A percentile compares a stretch with the other conserved stretches of the same genome.
Evolutionary conservation across 1,284 basidiomycete genomes (phyloP).

Genomic region (Leccinum huronense): DNA sequence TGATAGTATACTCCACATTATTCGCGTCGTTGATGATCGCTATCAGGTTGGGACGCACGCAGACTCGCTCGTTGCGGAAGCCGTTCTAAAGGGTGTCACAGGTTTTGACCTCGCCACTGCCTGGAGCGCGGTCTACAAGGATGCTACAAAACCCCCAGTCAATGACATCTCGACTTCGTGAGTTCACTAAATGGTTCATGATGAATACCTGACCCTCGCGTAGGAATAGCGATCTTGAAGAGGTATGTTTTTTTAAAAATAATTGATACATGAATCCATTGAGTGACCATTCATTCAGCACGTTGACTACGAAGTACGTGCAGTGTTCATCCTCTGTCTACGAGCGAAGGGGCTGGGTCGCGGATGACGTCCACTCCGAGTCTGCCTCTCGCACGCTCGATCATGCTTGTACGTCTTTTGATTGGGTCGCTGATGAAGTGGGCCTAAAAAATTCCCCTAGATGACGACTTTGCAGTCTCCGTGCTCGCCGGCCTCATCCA

Average conservation of each 20-base stretch:
- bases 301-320: constrained; percentile 80
- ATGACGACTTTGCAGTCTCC: constrained; percentile 76
- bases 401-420: constrained; percentile 61
- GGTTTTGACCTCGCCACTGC: constrained; percentile 67
- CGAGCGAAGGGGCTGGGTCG: constrained; percentile 70
- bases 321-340: constrained; percentile 72
- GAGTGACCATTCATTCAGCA: constrained; percentile 40
- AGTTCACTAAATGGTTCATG: constrained; percentile 13
- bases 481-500: constrained; percentile 54
- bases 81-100: constrained; percentile 61
- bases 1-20: neutral
- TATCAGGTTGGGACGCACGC: constrained; percentile 72
- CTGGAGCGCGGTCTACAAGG: constrained; percentile 75
- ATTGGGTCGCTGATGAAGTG: no score
- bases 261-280: neutral
- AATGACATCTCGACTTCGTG: constrained; percentile 59
- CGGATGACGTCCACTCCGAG: constrained; percentile 77
- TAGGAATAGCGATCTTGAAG: constrained; percentile 73
- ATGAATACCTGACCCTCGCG: constrained; percentile 13
- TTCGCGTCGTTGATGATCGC: neutral
- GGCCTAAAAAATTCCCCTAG: constrained; percentile 38
- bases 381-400: constrained; percentile 75
- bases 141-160: constrained; percentile 66
- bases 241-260: constrained; percentile 40
- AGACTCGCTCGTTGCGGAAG: constrained; percentile 79